A percentile compares a stretch with the other conserved stretches of the same genome.
Evolutionary conservation across 805 yeast genomes (phyloP).

Genomic region (Wickerhamiella musiphila): DNA sequence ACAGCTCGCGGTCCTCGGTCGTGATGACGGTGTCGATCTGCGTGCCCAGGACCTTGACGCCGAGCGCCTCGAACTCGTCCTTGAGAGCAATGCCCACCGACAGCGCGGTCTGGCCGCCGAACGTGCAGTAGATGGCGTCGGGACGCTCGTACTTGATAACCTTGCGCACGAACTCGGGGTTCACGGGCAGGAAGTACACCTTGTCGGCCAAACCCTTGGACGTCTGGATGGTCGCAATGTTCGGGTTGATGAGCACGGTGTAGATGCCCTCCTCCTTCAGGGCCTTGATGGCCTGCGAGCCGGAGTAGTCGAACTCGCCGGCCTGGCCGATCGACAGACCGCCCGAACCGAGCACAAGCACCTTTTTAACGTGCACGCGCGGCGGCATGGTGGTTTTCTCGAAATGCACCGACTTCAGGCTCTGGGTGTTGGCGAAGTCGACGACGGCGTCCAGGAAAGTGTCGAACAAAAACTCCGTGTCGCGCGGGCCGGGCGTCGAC

Average conservation of each 20-base stretch:
- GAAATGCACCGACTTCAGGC: constrained; percentile 58
- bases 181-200: constrained; percentile 95
- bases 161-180: constrained; percentile 88
- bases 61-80: constrained; percentile 83
- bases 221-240: constrained; percentile 96
- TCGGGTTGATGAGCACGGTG: constrained; percentile 90
- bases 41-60: constrained; percentile 92
- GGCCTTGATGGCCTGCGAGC: constrained; percentile 97
- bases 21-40: constrained; percentile 91
- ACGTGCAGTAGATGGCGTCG: constrained; percentile 90
- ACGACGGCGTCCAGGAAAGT: constrained; percentile 71
- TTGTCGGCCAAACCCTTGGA: constrained; percentile 96
- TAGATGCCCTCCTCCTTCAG: constrained; percentile 94
- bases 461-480: constrained; percentile 92
- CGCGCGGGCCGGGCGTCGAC: constrained; percentile 98
- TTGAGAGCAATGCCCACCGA: constrained; percentile 89
- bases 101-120: constrained; percentile 98
- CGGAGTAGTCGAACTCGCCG: constrained; percentile 97
- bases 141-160: constrained; percentile 91
- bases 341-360: constrained; percentile 89
- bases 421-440: constrained; percentile 28
- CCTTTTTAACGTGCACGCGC: constrained; percentile 66
- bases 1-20: constrained; percentile 94
- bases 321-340: constrained; percentile 98
- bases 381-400: constrained; percentile 28